Evolutionary conservation across 2,329 filamentous ascomycete species (phyloP), one percentile per base, ranked within the genome.

Genomic region (Phaeophleospora eucalypticola): DNA sequence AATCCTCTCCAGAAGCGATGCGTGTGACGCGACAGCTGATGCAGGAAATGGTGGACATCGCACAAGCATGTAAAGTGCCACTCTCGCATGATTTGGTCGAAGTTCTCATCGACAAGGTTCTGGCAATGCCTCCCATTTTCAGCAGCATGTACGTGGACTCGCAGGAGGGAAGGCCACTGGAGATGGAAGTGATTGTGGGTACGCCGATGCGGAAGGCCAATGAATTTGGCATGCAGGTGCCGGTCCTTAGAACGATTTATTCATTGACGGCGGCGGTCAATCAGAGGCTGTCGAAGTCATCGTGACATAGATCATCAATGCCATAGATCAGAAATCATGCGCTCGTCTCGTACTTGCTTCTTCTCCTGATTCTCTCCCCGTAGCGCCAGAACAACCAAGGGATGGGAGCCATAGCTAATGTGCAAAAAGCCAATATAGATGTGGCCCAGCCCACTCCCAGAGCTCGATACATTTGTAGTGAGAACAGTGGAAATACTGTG

Each of bases 121-220:
- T 68, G 17, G 59, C 59, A 0, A 63, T 75, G 64, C 65, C 67
- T 1, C 61, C 61, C 20, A 67, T 74, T 36, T 65, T 60, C 17
- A 73, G 68, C 41, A 73, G 71, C 50, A 75, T 75, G 72, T 69
- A 72, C 50, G 65, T 63, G 0, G 72, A 75, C 48, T 65, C 60
- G 33, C 67, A 67, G 41, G 66, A 62, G 39, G 69, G 69, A 1
- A 57, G 69, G 20, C 64, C 66, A 2, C 63, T 75, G 64, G 72
- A 74, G 53, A 64, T 73, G n/a, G 71, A 74, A 43, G 69, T 74
- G 1, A 74, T 75, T 19, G 49, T 75, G 18, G 72, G 71, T 0
- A 68, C 64, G 36, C 68, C 70, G 3, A 65, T 70, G 47, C 57
- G 54, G 42, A 71, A 67, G 52, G 66, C 68, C 1, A 62, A 57